These are phyloP conservation scores for Hygrophorus pudorinus DNA, from an alignment of 768 basidiomycete genomes.

Conservation along the genomic window DNA sequence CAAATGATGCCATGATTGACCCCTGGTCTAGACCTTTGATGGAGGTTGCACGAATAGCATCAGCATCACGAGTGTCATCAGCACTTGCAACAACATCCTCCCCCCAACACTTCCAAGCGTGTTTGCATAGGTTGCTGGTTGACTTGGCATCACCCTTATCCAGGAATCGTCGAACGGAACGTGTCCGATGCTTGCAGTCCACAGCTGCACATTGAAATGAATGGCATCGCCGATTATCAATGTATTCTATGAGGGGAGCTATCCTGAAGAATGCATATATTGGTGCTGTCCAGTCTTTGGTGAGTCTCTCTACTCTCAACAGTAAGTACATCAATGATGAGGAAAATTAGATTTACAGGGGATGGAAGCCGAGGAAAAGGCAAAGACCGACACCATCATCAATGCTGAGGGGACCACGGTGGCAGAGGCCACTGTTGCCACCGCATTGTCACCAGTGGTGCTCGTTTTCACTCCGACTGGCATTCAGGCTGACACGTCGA, in stretches of 20 bases:
- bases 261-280: slow-evolving; percentile 27
- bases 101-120: slow-evolving; percentile 26
- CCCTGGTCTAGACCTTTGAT: slow-evolving; percentile 8
- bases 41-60: slow-evolving; percentile 1
- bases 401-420: no score
- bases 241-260: slow-evolving; percentile 11
- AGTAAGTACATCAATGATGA: no score
- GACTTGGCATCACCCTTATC: slow-evolving; percentile 19
- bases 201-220: slow-evolving; percentile 18
- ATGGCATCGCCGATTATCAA: slow-evolving; percentile 14
- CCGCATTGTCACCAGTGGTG: no score
- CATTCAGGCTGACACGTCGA: no score
- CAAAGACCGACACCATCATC: no score
- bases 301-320: slow-evolving; percentile 10
- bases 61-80: neutral
- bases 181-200: slow-evolving; percentile 13
- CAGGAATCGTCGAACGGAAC: slow-evolving; percentile 15
- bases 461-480: no score
- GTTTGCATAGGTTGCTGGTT: slow-evolving; percentile 7
- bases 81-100: slow-evolving; percentile 12
- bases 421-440: no score
- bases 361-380: no score
- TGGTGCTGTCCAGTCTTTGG: slow-evolving; percentile 21
- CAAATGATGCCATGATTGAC: slow-evolving; percentile 20
- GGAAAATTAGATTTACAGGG: no score